phyloP scores from a whole-genome alignment of 2,329 filamentous ascomycete species.

The Aspergillus brunneoviolaceus region DNA sequence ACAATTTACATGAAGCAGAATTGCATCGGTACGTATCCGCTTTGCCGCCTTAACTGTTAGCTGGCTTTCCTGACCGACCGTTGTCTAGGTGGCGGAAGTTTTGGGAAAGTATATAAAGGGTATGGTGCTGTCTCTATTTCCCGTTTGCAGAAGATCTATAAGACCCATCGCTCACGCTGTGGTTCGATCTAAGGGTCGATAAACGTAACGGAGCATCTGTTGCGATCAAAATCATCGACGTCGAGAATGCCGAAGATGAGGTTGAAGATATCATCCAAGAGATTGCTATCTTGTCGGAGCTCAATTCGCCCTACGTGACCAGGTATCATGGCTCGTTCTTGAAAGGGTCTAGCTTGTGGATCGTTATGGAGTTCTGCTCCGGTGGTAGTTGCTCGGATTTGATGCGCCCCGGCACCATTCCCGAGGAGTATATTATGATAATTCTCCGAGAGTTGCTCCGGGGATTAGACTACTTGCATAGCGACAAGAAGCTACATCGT shows the following conservation, averaged over 20 bases:
- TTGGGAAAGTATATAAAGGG: slow-evolving; percentile 99
- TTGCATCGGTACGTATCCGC: slow-evolving; percentile 68
- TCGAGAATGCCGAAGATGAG: slow-evolving; percentile 98
- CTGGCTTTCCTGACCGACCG: slow-evolving; percentile 15
- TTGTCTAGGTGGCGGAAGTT: slow-evolving; percentile 80
- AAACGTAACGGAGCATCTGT: slow-evolving; percentile 90
- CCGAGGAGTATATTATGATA: slow-evolving; percentile 95
- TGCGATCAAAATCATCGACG: slow-evolving; percentile 97
- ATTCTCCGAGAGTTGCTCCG: slow-evolving; percentile 86
- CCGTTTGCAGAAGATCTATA: background rate
- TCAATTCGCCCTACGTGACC: slow-evolving; percentile 94
- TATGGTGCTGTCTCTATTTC: slow-evolving; percentile 42
- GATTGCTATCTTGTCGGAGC: slow-evolving; percentile 93
- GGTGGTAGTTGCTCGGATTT: slow-evolving; percentile 94
- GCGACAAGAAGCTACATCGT: slow-evolving; percentile 91
- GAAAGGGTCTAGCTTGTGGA: slow-evolving; percentile 96
- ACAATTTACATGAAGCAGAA: slow-evolving; percentile 90
- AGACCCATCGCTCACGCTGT: slow-evolving; percentile 8
- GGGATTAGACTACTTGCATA: slow-evolving; percentile 88
- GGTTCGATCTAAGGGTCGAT: slow-evolving; percentile 65
- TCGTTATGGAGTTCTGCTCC: slow-evolving; percentile 99
- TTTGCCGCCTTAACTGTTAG: background rate
- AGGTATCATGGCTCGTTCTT: slow-evolving; percentile 97
- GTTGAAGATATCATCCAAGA: slow-evolving; percentile 99
- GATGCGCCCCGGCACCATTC: slow-evolving; percentile 88